Percentiles rank a stretch among this genome's conserved stretches.
These are phyloP conservation scores for Calycina herbarum DNA, from an alignment of 2,329 filamentous ascomycete species.

Conservation along the genomic window DNA sequence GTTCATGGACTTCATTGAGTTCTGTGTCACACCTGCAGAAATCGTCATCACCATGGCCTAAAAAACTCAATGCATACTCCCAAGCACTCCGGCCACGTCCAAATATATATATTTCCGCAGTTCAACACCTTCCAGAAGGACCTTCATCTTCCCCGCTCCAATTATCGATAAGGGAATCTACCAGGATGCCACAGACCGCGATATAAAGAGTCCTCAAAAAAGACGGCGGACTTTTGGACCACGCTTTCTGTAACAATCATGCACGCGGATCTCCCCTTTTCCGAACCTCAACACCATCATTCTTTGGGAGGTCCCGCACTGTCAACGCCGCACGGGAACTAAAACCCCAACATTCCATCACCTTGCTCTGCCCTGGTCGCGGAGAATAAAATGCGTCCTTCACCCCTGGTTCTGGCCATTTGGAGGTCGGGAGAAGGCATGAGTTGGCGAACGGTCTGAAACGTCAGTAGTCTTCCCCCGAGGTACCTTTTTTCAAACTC, in stretches of 20 bases:
- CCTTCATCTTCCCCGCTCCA: background rate
- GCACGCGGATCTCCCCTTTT: slow-evolving; percentile 9
- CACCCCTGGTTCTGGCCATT: background rate
- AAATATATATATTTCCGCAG: background rate
- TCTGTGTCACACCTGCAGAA: too few relatives aligned
- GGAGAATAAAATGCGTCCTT: background rate
- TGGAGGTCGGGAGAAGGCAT: slow-evolving; percentile 3
- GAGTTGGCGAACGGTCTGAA: background rate
- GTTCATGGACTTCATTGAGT: too few relatives aligned
- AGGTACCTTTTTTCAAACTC: background rate
- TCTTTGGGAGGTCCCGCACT: background rate
- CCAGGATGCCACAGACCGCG: background rate
- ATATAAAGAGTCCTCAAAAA: background rate
- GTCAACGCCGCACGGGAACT: background rate
- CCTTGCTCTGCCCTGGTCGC: background rate
- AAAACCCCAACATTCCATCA: background rate
- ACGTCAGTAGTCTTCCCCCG: background rate
- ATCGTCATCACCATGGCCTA: background rate
- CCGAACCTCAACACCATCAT: slow-evolving; percentile 10
- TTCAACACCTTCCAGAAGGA: background rate
- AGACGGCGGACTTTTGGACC: background rate
- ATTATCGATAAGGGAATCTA: background rate
- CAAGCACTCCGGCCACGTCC: background rate
- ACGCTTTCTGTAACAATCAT: slow-evolving; percentile 7
- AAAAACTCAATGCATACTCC: background rate